phyloP scores from a whole-genome alignment of 495 filamentous ascomycete genomes.

The Neurospora sp. region DNA sequence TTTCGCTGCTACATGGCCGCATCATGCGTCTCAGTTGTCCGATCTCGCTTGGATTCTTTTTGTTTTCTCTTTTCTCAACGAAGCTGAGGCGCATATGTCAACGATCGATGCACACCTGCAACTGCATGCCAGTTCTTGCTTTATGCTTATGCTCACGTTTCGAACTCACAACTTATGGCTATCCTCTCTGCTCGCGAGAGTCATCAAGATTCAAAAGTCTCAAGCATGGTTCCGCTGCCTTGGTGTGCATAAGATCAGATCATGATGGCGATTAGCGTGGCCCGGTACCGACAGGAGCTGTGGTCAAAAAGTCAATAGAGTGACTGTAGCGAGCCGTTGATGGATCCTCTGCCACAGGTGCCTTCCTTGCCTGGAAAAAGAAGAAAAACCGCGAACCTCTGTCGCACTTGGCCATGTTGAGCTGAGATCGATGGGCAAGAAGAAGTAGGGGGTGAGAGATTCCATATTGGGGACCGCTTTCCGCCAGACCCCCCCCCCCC shows the following conservation, averaged over 20 bases:
- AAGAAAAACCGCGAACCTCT: background rate
- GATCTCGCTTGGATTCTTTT: background rate
- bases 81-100: background rate
- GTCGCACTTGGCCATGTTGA: background rate
- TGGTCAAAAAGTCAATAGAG: background rate
- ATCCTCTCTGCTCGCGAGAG: background rate
- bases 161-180: background rate
- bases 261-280: background rate
- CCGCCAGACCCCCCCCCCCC: background rate
- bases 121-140: background rate
- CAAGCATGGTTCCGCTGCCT: background rate
- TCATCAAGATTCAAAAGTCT: background rate
- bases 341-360: background rate
- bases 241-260: background rate
- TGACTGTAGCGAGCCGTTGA: background rate
- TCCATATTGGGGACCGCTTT: background rate
- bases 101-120: background rate
- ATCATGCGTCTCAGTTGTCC: background rate
- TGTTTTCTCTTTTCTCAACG: background rate
- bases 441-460: background rate
- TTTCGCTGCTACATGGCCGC: background rate
- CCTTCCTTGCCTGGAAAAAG: background rate
- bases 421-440: background rate
- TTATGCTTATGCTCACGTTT: background rate
- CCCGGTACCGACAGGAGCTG: background rate